These are phyloP conservation scores for Echinochloa phyllopogon DNA, from an alignment of 176 grass and related monocot species.

Conservation along the genomic window DNA sequence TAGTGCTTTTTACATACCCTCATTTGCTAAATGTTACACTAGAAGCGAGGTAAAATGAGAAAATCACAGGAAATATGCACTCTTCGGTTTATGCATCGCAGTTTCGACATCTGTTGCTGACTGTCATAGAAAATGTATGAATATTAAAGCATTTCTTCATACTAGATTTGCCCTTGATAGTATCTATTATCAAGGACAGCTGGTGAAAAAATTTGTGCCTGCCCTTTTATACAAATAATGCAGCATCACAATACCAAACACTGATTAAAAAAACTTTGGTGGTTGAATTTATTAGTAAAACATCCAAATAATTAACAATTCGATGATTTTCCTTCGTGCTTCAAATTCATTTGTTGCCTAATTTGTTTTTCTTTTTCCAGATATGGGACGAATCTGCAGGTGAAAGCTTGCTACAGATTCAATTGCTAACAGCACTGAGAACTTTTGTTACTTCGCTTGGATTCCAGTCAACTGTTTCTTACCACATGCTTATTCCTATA, in stretches of 20 bases:
- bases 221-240: not conserved
- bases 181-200: not conserved
- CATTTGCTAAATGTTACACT: conserved; percentile 31
- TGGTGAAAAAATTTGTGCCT: not conserved
- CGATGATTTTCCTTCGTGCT: conserved; percentile 43
- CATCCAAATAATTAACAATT: conserved; percentile 9
- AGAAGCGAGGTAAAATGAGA: conserved; percentile 8
- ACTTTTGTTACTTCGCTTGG: conserved; percentile 90
- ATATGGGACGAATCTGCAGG: conserved; percentile 88
- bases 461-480: conserved; percentile 82
- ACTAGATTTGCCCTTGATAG: not conserved
- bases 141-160: not conserved
- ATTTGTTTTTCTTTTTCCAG: conserved; percentile 49
- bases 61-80: conserved; percentile 6
- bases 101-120: not conserved
- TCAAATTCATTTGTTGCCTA: conserved; percentile 43
- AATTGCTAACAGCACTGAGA: conserved; percentile 81
- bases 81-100: conserved; percentile 18
- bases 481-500: conserved; percentile 88
- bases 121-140: not conserved
- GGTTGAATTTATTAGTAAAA: conserved; percentile 13
- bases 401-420: conserved; percentile 98
- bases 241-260: conserved; percentile 3
- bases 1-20: conserved; percentile 20
- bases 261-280: not conserved